These are phyloP conservation scores for Rhynchospora tenuis DNA, from an alignment of 176 grass and related monocot species.

Conservation along the genomic window DNA sequence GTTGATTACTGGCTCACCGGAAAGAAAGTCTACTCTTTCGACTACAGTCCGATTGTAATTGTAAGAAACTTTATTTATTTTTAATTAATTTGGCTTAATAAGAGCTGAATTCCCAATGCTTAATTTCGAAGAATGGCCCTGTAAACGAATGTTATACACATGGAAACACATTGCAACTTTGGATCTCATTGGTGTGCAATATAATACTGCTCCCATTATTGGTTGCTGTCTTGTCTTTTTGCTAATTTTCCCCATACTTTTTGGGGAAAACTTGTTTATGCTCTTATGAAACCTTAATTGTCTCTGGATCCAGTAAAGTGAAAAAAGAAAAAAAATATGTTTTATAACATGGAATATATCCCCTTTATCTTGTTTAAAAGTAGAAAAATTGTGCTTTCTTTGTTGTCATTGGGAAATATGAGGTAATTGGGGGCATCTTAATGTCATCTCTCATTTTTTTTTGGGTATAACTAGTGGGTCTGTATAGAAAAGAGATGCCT, in stretches of 20 bases:
- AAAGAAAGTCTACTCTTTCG: slow-evolving; percentile 48
- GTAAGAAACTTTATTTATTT: slow-evolving; percentile 22
- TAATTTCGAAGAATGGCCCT: neutral
- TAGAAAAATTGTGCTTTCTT: neutral
- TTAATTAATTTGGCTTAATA: neutral
- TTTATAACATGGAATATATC: neutral
- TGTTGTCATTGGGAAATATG: neutral
- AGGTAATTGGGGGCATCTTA: neutral
- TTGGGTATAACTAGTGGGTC: neutral
- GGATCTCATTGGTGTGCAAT: neutral
- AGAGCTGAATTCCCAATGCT: neutral
- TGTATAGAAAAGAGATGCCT: neutral
- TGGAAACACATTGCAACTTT: neutral
- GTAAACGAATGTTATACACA: neutral
- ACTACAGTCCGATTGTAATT: slow-evolving; percentile 48
- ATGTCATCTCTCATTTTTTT: neutral
- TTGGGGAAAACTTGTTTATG: neutral
- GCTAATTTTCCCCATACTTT: neutral
- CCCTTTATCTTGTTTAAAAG: neutral
- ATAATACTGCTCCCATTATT: neutral
- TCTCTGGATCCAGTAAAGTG: neutral
- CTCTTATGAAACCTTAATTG: neutral
- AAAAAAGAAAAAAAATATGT: neutral
- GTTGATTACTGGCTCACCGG: slow-evolving; percentile 45
- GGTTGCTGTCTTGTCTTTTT: neutral